Conservation (phyloP, 208 protist genomes). For the Acanthamoeba rhysodes region DNA sequence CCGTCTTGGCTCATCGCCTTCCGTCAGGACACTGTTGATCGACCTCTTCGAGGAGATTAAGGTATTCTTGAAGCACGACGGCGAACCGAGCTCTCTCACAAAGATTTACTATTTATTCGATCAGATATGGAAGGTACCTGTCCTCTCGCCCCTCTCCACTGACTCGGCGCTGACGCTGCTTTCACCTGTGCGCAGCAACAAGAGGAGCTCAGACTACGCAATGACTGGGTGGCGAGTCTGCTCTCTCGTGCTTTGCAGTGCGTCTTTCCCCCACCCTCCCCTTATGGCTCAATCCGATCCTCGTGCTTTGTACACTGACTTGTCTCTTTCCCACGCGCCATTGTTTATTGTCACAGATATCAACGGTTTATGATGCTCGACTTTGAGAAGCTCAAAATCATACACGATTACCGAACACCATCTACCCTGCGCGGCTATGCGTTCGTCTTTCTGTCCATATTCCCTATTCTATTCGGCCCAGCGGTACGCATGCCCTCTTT, state of each 20-base stretch:
- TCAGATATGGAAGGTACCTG: neutral
- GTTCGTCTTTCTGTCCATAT: constrained; percentile 53
- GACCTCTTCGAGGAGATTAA: constrained; percentile 54
- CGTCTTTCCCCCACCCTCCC: neutral
- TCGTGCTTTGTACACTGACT: too few relatives aligned
- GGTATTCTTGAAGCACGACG: constrained; percentile 33
- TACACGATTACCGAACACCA: constrained; percentile 49
- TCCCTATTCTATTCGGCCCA: constrained; percentile 42
- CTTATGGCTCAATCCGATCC: neutral
- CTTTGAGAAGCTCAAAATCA: constrained; percentile 59
- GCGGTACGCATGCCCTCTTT: neutral
- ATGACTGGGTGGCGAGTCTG: constrained; percentile 12
- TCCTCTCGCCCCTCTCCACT: neutral
- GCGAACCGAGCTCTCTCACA: neutral
- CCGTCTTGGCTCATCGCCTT: neutral
- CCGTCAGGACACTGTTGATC: neutral
- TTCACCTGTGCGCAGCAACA: neutral
- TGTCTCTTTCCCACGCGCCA: neutral
- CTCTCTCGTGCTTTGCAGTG: constrained; percentile 38
- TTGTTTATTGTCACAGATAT: neutral
- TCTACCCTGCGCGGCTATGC: constrained; percentile 47
- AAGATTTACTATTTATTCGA: constrained; percentile 46
- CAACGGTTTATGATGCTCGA: constrained; percentile 66
- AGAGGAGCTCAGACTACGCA: constrained; percentile 6
- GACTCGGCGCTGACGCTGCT: too few relatives aligned